Conservation (phyloP, 2,329 filamentous ascomycete genomes). For the Microdochium bolleyi region DNA sequence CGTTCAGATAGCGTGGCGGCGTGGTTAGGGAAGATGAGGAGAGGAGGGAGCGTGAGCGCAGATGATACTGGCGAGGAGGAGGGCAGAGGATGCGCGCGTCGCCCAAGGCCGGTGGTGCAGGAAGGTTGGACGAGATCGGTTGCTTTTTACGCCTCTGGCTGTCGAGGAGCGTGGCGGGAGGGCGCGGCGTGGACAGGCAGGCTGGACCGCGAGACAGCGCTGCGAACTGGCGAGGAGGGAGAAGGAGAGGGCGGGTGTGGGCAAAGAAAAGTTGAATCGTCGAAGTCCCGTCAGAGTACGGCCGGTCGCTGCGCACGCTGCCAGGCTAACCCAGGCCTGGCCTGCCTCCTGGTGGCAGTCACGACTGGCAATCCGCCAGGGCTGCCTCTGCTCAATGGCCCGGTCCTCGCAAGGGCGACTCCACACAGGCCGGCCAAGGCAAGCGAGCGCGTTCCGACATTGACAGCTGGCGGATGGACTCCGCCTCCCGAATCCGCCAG, state of each 20-base stretch:
- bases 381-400: too few species aligned
- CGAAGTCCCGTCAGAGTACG: not conserved
- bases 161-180: constrained; percentile 5
- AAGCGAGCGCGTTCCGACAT: too few species aligned
- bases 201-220: not conserved
- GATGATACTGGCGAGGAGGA: not conserved
- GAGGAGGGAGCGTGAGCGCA: not conserved
- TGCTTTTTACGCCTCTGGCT: too few species aligned
- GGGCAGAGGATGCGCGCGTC: not conserved
- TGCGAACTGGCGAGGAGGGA: not conserved
- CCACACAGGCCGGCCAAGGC: too few species aligned
- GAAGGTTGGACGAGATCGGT: too few species aligned
- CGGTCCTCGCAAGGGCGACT: too few species aligned
- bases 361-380: too few species aligned
- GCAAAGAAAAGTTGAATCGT: constrained; percentile 1
- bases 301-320: not conserved
- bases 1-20: not conserved
- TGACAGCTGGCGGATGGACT: too few species aligned
- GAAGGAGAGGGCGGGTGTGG: not conserved
- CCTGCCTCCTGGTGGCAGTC: too few species aligned
- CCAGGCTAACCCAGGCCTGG: not conserved
- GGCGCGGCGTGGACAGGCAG: constrained; percentile 19
- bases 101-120: not conserved
- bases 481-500: too few species aligned
- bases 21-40: not conserved